phyloP scores from a whole-genome alignment of 2,329 filamentous ascomycete genomes.

The Ophiostoma populinum region DNA sequence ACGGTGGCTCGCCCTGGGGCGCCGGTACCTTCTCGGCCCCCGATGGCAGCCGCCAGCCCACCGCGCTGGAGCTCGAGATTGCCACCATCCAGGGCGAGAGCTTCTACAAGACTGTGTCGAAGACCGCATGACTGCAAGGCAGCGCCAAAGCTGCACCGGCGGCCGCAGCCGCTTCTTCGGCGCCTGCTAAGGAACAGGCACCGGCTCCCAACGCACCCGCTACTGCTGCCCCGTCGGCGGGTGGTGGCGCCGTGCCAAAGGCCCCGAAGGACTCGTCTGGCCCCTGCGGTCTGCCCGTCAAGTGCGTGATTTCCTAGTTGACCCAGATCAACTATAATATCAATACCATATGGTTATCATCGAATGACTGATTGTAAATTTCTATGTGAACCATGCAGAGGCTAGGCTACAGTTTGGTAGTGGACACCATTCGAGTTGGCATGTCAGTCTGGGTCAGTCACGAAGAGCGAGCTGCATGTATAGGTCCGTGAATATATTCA shows the following conservation, averaged over 20 bases:
- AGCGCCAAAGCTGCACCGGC: slow-evolving; percentile 18
- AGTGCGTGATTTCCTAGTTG: slow-evolving; percentile 9
- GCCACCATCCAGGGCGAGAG: slow-evolving; percentile 68
- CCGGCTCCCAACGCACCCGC: slow-evolving; percentile 9
- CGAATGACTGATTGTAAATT: background rate
- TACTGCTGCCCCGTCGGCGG: slow-evolving; percentile 8
- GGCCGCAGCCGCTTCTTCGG: slow-evolving; percentile 1
- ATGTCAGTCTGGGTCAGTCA: too few species aligned
- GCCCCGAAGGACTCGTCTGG: too few species aligned
- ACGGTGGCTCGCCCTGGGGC: slow-evolving; percentile 82
- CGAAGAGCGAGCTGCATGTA: too few species aligned
- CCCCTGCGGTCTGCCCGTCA: slow-evolving; percentile 11
- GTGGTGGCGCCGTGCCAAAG: slow-evolving; percentile 8
- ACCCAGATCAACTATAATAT: background rate
- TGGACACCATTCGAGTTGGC: too few species aligned
- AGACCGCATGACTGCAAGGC: slow-evolving; percentile 63
- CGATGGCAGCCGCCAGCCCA: slow-evolving; percentile 75
- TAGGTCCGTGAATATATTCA: too few species aligned
- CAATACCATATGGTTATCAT: background rate
- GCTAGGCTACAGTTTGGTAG: too few species aligned
- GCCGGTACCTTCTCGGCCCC: slow-evolving; percentile 70
- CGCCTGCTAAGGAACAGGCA: background rate
- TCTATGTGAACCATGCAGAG: background rate
- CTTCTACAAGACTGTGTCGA: slow-evolving; percentile 65
- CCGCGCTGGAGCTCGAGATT: slow-evolving; percentile 55